These are phyloP conservation scores for Tulasnella sp. DNA, from an alignment of 768 basidiomycete species.

Conservation along the genomic window DNA sequence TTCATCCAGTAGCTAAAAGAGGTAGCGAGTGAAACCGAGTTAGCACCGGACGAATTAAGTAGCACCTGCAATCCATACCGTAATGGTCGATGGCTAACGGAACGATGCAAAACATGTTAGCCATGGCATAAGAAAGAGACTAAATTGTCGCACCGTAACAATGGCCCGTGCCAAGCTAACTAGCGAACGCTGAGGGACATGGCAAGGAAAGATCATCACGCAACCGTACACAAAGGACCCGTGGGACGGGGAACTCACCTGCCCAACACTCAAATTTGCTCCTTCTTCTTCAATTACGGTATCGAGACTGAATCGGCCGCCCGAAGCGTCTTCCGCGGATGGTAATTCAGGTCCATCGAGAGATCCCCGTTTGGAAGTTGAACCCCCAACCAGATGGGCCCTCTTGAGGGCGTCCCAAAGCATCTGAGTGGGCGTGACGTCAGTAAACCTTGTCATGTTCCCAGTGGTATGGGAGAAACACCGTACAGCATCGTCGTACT, in stretches of 20 bases:
- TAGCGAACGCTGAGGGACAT: conserved; percentile 58
- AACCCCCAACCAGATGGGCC: conserved; percentile 6
- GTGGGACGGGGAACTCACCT: conserved; percentile 37
- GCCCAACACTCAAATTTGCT: conserved; percentile 72
- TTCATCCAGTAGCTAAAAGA: not conserved
- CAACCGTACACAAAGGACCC: not conserved
- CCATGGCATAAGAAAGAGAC: not conserved
- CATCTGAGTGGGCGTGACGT: not conserved
- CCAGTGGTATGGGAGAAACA: not conserved
- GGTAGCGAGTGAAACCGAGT: not conserved
- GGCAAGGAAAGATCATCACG: conserved; percentile 34
- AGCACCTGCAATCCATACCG: not conserved
- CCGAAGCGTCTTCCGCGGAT: conserved; percentile 35
- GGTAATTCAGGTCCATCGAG: conserved; percentile 43
- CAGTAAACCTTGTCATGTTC: not conserved
- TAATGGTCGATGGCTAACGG: not conserved
- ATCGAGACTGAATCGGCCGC: conserved; percentile 71
- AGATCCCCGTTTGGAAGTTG: conserved; percentile 31
- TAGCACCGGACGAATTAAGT: not conserved
- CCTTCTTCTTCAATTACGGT: conserved; percentile 84
- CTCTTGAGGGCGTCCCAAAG: conserved; percentile 1
- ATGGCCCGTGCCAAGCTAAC: conserved; percentile 86
- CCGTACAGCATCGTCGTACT: conserved; percentile 56
- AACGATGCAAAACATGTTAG: not conserved
- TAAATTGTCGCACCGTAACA: conserved; percentile 61